Base-by-base conservation (phyloP, 257 asterid species). In the Galeopsis tetrahit region DNA sequence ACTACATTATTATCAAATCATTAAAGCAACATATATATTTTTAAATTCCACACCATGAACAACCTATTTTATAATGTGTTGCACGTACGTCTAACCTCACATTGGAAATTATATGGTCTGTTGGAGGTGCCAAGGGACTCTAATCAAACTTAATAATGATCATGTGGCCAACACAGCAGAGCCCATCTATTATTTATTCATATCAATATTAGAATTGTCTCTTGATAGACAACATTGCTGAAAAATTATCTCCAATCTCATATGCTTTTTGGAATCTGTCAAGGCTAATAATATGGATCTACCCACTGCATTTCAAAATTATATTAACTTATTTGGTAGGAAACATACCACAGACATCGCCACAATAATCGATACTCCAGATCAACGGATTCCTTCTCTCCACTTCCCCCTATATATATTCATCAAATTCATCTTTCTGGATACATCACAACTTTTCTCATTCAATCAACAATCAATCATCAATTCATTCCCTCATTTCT, bases 301-400 rank as follows among this genome's bases (percentile, higher is more conserved):
- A 28, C 59, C 51, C 2, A 44, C 4, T 10, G 17, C 10, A 21
- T 55, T 8, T 55, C 1, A 1, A 13, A 48, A 48, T n/a, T 49
- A 14, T 4, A 63, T 4, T 5, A 32, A 32, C 6, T 1, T 10
- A 0, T 61, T 8, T 69, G 73, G 31, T 72, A 13, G 77, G 71
- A 68, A 48, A 72, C 79, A 72, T 4, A 11, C 57, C 77, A 53
- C 55, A 38, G 68, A 75, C 78, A 75, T 36, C 28, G 28, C 28
- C 28, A 21, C 1, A 21, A 21, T 21, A 21, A 21, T 21, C 48
- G 68, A 43, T 17, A 69, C 69, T 78, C 74, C 75, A 79, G 72
- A 79, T 66, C 72, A 66, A 53, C 11, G 14, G 46, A 71, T 71
- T 35, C 84, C 72, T 39, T 39, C 4, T 61, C 38, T 62, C 35